Conservation (phyloP, 2,329 filamentous ascomycete species). For the Cercospora sp. region DNA sequence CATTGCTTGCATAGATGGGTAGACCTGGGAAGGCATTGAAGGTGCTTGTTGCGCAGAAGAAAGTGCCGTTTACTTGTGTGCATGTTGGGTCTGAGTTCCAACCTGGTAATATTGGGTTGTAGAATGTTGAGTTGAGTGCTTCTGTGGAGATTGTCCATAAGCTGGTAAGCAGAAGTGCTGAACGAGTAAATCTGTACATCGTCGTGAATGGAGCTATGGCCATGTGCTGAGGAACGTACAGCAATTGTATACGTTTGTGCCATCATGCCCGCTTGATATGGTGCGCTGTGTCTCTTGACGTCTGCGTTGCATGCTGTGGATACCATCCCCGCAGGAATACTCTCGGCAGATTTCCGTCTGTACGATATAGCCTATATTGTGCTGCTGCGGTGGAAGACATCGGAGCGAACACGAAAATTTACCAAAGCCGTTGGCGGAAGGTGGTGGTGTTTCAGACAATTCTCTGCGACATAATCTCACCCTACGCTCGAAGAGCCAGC, state of each 20-base stretch:
- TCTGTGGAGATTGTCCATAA: neutral
- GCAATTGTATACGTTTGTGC: neutral
- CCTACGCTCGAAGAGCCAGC: too few relatives aligned
- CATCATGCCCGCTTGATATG: neutral
- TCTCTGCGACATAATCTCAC: too few relatives aligned
- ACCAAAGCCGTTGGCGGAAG: too few relatives aligned
- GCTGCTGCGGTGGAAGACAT: neutral
- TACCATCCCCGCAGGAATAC: neutral
- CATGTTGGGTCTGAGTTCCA: constrained; percentile 51
- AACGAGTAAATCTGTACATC: neutral
- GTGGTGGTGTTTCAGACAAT: too few relatives aligned
- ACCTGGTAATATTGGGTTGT: constrained; percentile 51
- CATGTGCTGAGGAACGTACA: neutral
- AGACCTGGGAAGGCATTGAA: constrained; percentile 50
- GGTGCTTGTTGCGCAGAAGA: constrained; percentile 49
- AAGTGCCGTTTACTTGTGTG: constrained; percentile 45
- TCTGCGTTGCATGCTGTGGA: neutral
- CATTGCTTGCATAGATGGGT: constrained; percentile 48
- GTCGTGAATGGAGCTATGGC: neutral
- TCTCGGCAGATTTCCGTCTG: neutral
- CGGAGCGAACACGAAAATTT: too few relatives aligned
- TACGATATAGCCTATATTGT: neutral
- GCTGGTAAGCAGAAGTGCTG: neutral
- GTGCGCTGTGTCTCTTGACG: neutral
- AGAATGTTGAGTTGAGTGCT: constrained; percentile 28